These are phyloP conservation scores for Pulveroboletus sp. DNA, from an alignment of 768 basidiomycete species.

Conservation along the genomic window DNA sequence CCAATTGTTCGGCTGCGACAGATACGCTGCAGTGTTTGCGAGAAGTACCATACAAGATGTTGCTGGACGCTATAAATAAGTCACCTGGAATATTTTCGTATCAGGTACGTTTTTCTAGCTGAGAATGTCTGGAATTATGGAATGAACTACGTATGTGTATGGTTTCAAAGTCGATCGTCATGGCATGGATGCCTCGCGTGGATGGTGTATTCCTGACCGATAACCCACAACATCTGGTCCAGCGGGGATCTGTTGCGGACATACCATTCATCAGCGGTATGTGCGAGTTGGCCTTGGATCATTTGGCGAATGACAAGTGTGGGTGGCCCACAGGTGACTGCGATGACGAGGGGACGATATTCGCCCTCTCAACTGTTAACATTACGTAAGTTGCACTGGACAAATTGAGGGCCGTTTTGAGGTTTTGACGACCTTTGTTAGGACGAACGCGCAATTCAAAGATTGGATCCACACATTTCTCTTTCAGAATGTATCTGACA, in stretches of 20 bases:
- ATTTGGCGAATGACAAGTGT: not conserved
- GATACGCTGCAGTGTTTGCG: conserved; percentile 35
- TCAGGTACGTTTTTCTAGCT: conserved; percentile 19
- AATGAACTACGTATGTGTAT: too few species aligned
- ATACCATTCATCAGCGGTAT: conserved; percentile 9
- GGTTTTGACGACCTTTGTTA: not conserved
- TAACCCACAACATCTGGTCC: conserved; percentile 29
- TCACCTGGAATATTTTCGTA: conserved; percentile 31
- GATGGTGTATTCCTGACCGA: conserved; percentile 38
- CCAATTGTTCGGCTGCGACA: conserved; percentile 24
- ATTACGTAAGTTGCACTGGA: conserved; percentile 35
- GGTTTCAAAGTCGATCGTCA: conserved; percentile 17
- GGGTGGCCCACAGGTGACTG: conserved; percentile 25
- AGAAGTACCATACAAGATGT: conserved; percentile 23
- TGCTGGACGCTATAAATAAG: conserved; percentile 31
- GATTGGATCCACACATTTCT: conserved; percentile 30
- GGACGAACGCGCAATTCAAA: conserved; percentile 24
- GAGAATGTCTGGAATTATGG: not conserved
- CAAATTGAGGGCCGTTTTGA: too few species aligned
- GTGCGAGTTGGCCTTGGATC: not conserved
- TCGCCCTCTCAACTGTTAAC: conserved; percentile 44
- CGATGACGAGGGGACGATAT: conserved; percentile 43
- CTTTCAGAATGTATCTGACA: conserved; percentile 24
- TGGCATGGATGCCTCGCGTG: conserved; percentile 36
- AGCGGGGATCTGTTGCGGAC: conserved; percentile 32